These are phyloP conservation scores for Ophiostoma tasmaniense DNA, from an alignment of 2,329 filamentous ascomycete genomes.

Conservation along the genomic window DNA sequence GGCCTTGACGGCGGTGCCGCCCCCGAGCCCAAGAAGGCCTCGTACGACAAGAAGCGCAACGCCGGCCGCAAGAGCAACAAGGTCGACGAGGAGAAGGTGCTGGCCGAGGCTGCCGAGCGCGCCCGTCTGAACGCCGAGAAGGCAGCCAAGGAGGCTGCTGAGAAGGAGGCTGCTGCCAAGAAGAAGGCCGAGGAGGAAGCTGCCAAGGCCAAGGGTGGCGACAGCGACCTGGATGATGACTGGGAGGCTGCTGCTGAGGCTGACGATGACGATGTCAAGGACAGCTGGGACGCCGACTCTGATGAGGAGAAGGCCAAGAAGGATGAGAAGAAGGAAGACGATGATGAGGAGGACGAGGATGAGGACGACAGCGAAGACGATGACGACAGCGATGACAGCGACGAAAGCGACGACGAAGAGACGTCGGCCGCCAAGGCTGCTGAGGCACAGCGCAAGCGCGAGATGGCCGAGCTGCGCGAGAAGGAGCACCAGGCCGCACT, in stretches of 20 bases:
- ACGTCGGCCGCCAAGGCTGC: slow-evolving; percentile 64
- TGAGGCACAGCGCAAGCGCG: slow-evolving; percentile 71
- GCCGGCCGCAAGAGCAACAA: slow-evolving; percentile 48
- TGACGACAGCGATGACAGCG: slow-evolving; percentile 38
- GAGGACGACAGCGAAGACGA: slow-evolving; percentile 27
- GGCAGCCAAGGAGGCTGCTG: slow-evolving; percentile 51
- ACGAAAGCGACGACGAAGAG: slow-evolving; percentile 64
- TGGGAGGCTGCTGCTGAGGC: slow-evolving; percentile 67
- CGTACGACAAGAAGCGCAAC: slow-evolving; percentile 62
- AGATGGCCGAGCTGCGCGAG: slow-evolving; percentile 79
- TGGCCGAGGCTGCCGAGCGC: slow-evolving; percentile 70
- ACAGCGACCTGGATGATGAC: slow-evolving; percentile 75
- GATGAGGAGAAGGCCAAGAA: slow-evolving; percentile 53
- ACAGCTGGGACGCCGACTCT: slow-evolving; percentile 86
- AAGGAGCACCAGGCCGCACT: slow-evolving; percentile 86
- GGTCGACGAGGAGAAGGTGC: slow-evolving; percentile 67
- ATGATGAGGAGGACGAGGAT: slow-evolving; percentile 15
- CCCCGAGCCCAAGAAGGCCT: slow-evolving; percentile 71
- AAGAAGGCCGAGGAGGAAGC: slow-evolving; percentile 50
- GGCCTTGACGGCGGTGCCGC: slow-evolving; percentile 46
- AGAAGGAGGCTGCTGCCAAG: slow-evolving; percentile 43
- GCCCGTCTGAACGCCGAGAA: slow-evolving; percentile 60
- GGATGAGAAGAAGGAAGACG: slow-evolving; percentile 26
- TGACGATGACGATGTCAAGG: slow-evolving; percentile 68
- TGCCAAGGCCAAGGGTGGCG: slow-evolving; percentile 35